phyloP scores from a whole-genome alignment of 2,329 filamentous ascomycete species.

The Phyllosticta citribraziliensis region DNA sequence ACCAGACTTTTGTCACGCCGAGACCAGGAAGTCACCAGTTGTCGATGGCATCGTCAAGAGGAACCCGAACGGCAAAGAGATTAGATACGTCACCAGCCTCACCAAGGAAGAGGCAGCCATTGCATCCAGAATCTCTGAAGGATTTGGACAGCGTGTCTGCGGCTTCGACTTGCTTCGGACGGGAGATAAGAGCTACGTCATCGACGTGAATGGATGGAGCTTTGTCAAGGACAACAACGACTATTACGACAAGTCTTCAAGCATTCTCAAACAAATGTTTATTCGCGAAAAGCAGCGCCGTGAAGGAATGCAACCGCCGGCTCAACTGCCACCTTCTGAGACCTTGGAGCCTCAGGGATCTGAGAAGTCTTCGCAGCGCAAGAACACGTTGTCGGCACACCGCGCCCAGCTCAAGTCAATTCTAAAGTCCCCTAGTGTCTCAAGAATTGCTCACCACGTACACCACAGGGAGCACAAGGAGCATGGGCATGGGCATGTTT shows the following conservation, averaged over 20 bases:
- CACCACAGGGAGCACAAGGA: conserved; percentile 27
- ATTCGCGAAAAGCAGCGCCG: conserved; percentile 63
- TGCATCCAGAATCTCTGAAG: conserved; percentile 78
- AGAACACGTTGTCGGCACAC: conserved; percentile 26
- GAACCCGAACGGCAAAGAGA: conserved; percentile 94
- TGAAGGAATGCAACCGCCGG: conserved; percentile 40
- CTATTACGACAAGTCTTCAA: conserved; percentile 87
- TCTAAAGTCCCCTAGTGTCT: conserved; percentile 56
- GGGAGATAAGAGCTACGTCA: conserved; percentile 85
- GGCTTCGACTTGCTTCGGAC: conserved; percentile 90
- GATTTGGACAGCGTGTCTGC: conserved; percentile 90
- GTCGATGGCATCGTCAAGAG: conserved; percentile 92
- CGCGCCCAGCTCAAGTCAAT: conserved; percentile 45
- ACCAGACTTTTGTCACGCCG: conserved; percentile 84
- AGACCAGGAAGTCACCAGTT: conserved; percentile 93
- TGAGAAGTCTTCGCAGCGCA: conserved; percentile 17
- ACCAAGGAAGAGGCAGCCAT: conserved; percentile 72
- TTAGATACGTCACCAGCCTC: conserved; percentile 85
- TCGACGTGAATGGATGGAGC: conserved; percentile 98
- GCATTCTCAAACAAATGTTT: conserved; percentile 81
- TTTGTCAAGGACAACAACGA: conserved; percentile 99
- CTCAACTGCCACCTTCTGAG: conserved; percentile 18
- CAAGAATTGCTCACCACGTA: conserved; percentile 44
- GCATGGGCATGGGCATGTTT: conserved; percentile 16
- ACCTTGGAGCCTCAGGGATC: neutral